These are phyloP conservation scores for Ceratobasidium theobromae DNA, from an alignment of 1,284 basidiomycete species.

Conservation along the genomic window DNA sequence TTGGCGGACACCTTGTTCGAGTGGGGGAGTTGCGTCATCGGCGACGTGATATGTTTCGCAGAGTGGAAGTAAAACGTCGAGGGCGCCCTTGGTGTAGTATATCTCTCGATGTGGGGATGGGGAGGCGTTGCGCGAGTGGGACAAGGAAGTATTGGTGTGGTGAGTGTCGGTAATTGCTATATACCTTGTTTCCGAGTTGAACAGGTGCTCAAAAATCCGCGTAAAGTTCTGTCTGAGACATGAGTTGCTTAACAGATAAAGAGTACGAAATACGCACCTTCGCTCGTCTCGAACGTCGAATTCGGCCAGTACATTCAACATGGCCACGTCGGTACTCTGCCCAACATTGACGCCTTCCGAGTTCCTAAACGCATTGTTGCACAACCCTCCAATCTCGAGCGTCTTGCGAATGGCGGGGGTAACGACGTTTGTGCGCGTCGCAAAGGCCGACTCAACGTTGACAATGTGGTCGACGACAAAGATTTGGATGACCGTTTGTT, in stretches of 20 bases:
- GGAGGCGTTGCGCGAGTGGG: conserved; percentile 43
- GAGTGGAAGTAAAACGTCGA: conserved; percentile 81
- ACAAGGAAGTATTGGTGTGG: conserved; percentile 38
- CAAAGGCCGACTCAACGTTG: conserved; percentile 54
- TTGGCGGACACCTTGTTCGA: conserved; percentile 67
- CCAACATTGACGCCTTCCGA: conserved; percentile 79
- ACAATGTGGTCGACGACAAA: conserved; percentile 85
- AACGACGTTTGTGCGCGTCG: conserved; percentile 34
- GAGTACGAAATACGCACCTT: too few relatives aligned
- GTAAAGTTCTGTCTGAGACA: conserved; percentile 54
- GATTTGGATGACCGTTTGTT: conserved; percentile 88
- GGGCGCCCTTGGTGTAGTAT: conserved; percentile 91
- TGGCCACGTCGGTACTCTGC: conserved; percentile 91
- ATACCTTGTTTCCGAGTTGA: conserved; percentile 90
- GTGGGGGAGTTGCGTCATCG: conserved; percentile 75
- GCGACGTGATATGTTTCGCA: conserved; percentile 88
- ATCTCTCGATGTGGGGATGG: conserved; percentile 55
- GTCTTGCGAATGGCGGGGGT: conserved; percentile 63
- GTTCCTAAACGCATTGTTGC: conserved; percentile 72
- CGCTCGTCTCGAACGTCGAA: conserved; percentile 75
- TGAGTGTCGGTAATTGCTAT: conserved; percentile 85
- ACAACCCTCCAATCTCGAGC: conserved; percentile 67
- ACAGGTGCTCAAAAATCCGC: conserved; percentile 78
- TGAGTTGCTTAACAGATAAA: conserved; percentile 20
- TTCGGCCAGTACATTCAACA: conserved; percentile 76